Conservation (phyloP, 2,329 filamentous ascomycete species). For the Penicillium sp. region DNA sequence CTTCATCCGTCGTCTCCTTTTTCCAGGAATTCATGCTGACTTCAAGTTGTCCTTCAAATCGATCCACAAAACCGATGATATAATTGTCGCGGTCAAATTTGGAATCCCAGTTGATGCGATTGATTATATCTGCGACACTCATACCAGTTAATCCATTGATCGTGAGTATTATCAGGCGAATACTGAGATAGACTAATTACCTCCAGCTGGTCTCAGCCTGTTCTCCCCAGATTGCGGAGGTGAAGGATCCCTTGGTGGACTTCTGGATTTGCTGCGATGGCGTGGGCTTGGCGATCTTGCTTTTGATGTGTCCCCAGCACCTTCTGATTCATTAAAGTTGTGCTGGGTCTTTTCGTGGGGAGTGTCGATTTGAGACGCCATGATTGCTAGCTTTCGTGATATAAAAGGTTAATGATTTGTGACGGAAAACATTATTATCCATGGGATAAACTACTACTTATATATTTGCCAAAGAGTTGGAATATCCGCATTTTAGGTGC, state of each 20-base stretch:
- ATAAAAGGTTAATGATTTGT: not conserved
- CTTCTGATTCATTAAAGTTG: not conserved
- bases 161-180: not conserved
- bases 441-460: not conserved
- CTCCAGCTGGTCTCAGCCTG: constrained; percentile 21
- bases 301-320: not conserved
- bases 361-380: not conserved
- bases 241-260: not conserved
- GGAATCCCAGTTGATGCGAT: constrained; percentile 54
- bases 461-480: not conserved
- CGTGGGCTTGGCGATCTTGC: constrained; percentile 1
- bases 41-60: constrained; percentile 55
- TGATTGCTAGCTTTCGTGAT: not conserved
- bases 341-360: not conserved
- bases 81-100: constrained; percentile 49
- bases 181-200: constrained; percentile 1
- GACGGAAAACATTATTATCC: not conserved
- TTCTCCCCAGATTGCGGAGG: constrained; percentile 18
- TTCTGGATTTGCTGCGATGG: not conserved
- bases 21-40: constrained; percentile 54
- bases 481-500: not conserved
- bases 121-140: constrained; percentile 45
- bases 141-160: not conserved
- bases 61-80: constrained; percentile 57
- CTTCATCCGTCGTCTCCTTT: constrained; percentile 56